Evolutionary conservation across 2,329 filamentous ascomycete species (phyloP).

Genomic region (Sordariomycetes sp.): DNA sequence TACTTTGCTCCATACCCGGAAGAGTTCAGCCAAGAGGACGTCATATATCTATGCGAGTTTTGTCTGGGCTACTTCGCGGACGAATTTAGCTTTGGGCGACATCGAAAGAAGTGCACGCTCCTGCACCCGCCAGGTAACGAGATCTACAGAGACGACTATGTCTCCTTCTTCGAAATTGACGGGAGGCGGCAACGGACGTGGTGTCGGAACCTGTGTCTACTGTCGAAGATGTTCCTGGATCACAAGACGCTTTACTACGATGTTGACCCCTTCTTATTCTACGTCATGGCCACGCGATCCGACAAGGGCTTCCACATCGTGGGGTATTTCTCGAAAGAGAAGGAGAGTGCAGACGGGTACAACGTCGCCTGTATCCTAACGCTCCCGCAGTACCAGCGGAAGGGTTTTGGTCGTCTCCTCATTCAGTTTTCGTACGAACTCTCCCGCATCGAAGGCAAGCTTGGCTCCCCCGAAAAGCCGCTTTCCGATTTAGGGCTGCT

Average conservation of each 20-base stretch:
- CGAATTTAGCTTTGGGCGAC: slow-evolving; percentile 71
- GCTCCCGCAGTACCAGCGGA: slow-evolving; percentile 89
- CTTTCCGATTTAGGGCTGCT: slow-evolving; percentile 87
- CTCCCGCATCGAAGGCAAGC: slow-evolving; percentile 87
- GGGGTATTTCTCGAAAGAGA: slow-evolving; percentile 99
- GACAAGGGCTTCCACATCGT: slow-evolving; percentile 89
- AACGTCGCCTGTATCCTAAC: slow-evolving; percentile 98
- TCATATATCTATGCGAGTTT: slow-evolving; percentile 96
- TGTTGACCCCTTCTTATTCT: slow-evolving; percentile 98
- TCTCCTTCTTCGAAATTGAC: slow-evolving; percentile 97
- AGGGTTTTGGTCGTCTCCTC: slow-evolving; percentile 84
- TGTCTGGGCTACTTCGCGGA: slow-evolving; percentile 88
- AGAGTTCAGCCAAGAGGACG: slow-evolving; percentile 75
- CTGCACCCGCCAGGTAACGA: slow-evolving; percentile 95
- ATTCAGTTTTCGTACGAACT: slow-evolving; percentile 98
- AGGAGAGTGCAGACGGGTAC: slow-evolving; percentile 93
- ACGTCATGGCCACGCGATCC: slow-evolving; percentile 88
- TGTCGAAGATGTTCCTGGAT: slow-evolving; percentile 94
- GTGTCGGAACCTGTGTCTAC: slow-evolving; percentile 89
- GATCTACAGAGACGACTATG: slow-evolving; percentile 88
- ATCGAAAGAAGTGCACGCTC: slow-evolving; percentile 82
- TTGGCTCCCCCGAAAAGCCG: slow-evolving; percentile 94
- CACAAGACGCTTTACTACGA: slow-evolving; percentile 99
- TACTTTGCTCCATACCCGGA: slow-evolving; percentile 98
- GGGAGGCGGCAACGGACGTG: slow-evolving; percentile 89